Evolutionary conservation across 805 yeast genomes (phyloP), one percentile per base, ranked within the genome.

Genomic region (Metschnikowia bowlesiae): DNA sequence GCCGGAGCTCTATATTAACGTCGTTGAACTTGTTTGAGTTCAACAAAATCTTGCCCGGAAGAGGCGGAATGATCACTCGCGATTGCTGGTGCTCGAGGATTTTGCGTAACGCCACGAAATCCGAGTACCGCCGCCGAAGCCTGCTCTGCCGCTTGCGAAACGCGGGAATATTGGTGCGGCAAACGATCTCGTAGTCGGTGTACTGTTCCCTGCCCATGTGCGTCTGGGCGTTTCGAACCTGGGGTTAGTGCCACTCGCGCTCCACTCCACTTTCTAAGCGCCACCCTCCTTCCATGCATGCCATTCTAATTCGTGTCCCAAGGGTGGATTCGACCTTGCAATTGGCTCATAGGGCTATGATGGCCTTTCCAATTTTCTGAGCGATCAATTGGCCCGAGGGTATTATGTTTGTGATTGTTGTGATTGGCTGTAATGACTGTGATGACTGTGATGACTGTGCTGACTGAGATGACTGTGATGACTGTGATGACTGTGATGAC

Each of bases 111-210:
- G 80, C 76, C 53, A 87, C 98, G 66, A 92, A 92, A 62, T 94
- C 98, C 40, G 90, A 82, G 71, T 89, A 92, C 44, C 98, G 70
- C 59, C 99, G 78, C 53, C 97, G 81, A 6, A 90, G 96, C 32
- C 75, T 69, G 31, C 89, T 81, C 38, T 67, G 66, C 46, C 83
- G 73, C 53, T 80, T 78, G 54, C 80, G 80, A 69, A 94, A 92
- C 2, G 90, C 84, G 1, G 98, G 98, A 49, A 94, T 82, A 67
- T 94, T 92, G 26, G 97, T 92, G 47, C 90, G 76, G 65, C 97
- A 89, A 8, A 87, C 75, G 22, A 92, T 82, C 67, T 91, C 97
- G 67, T 92, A 92, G 68, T 92, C 98, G 8, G 98, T 92, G 66
- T 77, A 92, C 83, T 84, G 82, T 30, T 82, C 78, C 32, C 82